Evolutionary conservation across 495 filamentous ascomycete species (phyloP), one percentile per base, ranked within the genome.

Genomic region (Aspergillus asperescens): DNA sequence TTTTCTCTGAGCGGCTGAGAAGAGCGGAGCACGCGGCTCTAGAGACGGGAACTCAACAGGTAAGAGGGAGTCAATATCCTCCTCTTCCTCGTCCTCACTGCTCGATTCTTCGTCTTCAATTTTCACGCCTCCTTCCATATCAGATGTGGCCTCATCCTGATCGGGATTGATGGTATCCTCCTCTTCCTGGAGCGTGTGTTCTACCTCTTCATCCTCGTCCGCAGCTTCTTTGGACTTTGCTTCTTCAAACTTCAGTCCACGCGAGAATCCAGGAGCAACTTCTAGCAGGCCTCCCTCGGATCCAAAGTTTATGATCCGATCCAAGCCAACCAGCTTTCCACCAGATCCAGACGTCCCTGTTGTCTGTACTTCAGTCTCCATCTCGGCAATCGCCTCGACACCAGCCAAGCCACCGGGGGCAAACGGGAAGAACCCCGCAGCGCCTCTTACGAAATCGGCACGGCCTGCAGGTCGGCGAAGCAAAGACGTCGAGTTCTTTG

Each of bases 401-500:
- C 83, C 83, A 47, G 97, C 93, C 28, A 96, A 64, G 4, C 93
- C 93, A 39, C 94, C 93, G 1, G 94, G 94, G 1, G 89, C 85
- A 62, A 98, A 98, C 4, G 93, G 93, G 55, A 96, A 93, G 72
- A 95, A 97, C 0, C 93, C 94, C 18, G 91, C 88, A 16, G 87
- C 90, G 13, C 93, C 93, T n/a, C 93, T 80, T 18, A 98, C 91
- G 65, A 97, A 95, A 45, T 97, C 91, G 31, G 88, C 89, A 56
- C 88, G 81, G 51, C 81, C 82, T 32, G 91, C 93, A 22, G 92
- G 92, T 59, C 93, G 93, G 32, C 93, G 80, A 8, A 88, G 70
- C 31, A 98, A 75, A 0, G 90, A 96, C 0, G 94, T 98, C 19
- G 91, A 96, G 61, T 95, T 96, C 71, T 98, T 98, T 4, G 93